Percentiles rank a stretch among this genome's conserved stretches.
Evolutionary conservation across 2,329 filamentous ascomycete species (phyloP).

Genomic region (Claviceps fusiformis): DNA sequence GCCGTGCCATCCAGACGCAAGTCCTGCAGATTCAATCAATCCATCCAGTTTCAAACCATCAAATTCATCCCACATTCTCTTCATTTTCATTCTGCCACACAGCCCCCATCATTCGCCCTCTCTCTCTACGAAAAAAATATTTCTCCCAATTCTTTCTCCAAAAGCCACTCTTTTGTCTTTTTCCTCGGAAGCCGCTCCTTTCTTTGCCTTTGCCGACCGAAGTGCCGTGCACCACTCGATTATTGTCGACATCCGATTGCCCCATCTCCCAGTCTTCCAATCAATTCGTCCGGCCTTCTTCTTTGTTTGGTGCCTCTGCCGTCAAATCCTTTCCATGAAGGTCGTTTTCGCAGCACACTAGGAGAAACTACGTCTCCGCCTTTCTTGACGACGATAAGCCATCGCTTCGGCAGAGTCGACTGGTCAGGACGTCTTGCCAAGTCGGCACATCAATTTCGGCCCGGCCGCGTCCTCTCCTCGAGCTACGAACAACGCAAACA

Average conservation of each 20-base stretch:
- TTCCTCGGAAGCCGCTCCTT: not conserved
- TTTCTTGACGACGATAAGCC: not conserved
- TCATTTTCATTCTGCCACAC: not conserved
- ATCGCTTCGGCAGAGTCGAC: not conserved
- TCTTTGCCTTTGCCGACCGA: not conserved
- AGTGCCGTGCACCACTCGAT: not conserved
- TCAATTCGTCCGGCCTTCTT: not conserved
- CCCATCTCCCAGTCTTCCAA: not conserved
- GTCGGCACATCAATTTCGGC: not conserved
- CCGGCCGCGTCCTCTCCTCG: not conserved
- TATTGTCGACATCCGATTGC: not conserved
- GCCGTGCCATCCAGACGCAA: not conserved
- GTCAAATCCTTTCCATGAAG: not conserved
- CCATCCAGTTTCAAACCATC: too few relatives aligned
- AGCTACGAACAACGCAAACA: not conserved
- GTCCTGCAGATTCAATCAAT: not conserved
- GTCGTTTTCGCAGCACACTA: not conserved
- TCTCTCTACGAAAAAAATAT: too few relatives aligned
- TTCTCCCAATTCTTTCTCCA: not conserved
- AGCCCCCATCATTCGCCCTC: not conserved
- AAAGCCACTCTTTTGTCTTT: not conserved
- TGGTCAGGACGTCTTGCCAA: not conserved
- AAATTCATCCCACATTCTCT: not conserved
- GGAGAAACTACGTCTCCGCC: not conserved
- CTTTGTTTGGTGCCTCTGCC: not conserved